Base-by-base conservation (phyloP, 2,329 filamentous ascomycete species). In the Trichoderma hamatum region DNA sequence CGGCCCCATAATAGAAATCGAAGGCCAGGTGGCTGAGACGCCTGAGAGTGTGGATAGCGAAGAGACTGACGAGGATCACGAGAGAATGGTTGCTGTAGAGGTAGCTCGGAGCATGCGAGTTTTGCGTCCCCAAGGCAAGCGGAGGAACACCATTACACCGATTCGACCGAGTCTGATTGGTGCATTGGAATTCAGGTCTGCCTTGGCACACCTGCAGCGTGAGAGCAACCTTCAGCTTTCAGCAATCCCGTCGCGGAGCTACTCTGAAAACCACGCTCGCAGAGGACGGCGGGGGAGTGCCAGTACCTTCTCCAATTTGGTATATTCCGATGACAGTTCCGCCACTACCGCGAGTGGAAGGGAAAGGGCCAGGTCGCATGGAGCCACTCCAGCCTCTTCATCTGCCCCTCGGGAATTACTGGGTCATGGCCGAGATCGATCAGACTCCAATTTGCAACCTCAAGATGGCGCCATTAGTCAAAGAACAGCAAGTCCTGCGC, bases 81-180 rank as follows among this genome's bases (percentile, higher is more conserved):
- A 89, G 58, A 84, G 86, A 64, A 88, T 91, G 71, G 85, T 92
- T 60, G 90, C 89, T 49, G 93, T 93, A 24, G 94, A 98, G 78
- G 88, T 99, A 76, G 90, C 91, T 49, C 96, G 90, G 78, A 97
- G 93, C 78, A 99, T 99, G 96, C 91, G 95, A 68, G 85, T 98
- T 32, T 89, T 89, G 72, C 88, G 93, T 26, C 88, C 92, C 1
- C 85, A 85, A 51, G 54, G 59, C 1, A 85, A 85, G 55, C 86
- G 89, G 71, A 88, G 91, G 72, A 90, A 90, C 72, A 93, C 93
- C 2, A 19, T 94, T 70, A 95, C 90, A 7, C 92, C 94, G 0
- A 97, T 99, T 71, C 87, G 96, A 54, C 95, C 96, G 1, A 98
- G 96, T 82, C 83, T 99, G 58, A 91, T 99, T 3, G 96, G 96